These are phyloP conservation scores for Cystobasidiaceae sp. DNA, from an alignment of 1,284 basidiomycete species.

Conservation along the genomic window DNA sequence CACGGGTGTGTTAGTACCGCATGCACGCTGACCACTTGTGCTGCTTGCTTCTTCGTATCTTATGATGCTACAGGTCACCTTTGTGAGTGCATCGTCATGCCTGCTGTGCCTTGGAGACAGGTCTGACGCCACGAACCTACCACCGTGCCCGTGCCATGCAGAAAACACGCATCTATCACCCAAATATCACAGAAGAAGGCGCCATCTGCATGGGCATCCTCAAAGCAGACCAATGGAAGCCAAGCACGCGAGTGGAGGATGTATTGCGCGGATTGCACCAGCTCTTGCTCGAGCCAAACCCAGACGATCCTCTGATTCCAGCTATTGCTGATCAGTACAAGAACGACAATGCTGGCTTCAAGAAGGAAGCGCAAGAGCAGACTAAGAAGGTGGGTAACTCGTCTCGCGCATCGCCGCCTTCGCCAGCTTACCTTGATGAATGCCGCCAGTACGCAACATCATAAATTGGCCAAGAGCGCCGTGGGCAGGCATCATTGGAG, in stretches of 20 bases:
- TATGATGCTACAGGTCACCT: conserved; percentile 33
- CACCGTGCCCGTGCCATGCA: conserved; percentile 8
- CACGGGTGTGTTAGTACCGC: background rate
- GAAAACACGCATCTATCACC: conserved; percentile 80
- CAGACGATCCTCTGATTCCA: conserved; percentile 42
- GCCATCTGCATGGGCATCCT: conserved; percentile 56
- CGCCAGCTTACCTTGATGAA: too few relatives aligned
- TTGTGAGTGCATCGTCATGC: conserved; percentile 33
- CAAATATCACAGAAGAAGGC: conserved; percentile 86
- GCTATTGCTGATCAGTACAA: conserved; percentile 41
- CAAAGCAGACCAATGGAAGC: conserved; percentile 52
- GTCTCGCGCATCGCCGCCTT: too few relatives aligned
- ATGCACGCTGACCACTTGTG: background rate
- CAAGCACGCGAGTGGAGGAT: conserved; percentile 13
- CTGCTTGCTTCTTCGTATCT: background rate
- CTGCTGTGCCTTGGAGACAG: background rate
- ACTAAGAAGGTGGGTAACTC: conserved; percentile 39
- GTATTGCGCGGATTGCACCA: conserved; percentile 41
- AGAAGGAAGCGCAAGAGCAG: conserved; percentile 41
- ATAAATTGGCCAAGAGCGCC: too few relatives aligned
- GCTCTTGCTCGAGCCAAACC: conserved; percentile 41
- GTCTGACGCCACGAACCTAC: background rate
- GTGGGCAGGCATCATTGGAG: too few relatives aligned
- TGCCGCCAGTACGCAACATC: too few relatives aligned
- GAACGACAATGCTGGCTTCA: conserved; percentile 36